Percentiles rank a stretch among this genome's conserved stretches.
Conservation (phyloP, 1,139 yeast species). For the Saccharomyces hybrid region DNA sequence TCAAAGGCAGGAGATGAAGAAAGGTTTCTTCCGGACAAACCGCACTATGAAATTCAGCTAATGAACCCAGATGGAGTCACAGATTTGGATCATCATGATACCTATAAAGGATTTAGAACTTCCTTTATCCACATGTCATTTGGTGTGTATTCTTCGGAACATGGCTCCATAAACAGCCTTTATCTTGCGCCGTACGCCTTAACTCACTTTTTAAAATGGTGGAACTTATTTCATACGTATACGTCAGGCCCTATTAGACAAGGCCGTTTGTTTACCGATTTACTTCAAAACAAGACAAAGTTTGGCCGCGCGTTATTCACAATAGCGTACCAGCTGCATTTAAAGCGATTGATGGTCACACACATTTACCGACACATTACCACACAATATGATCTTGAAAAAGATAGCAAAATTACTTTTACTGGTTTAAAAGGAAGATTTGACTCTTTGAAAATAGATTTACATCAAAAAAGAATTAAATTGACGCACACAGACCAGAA, state of each 20-base stretch:
- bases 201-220: constrained; percentile 69
- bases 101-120: constrained; percentile 67
- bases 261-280: constrained; percentile 53
- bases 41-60: constrained; percentile 61
- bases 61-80: constrained; percentile 50
- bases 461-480: constrained; percentile 72
- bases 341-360: constrained; percentile 63
- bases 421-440: constrained; percentile 73
- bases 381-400: constrained; percentile 36
- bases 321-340: constrained; percentile 62
- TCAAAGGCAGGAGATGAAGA: constrained; percentile 25
- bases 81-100: constrained; percentile 45
- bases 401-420: constrained; percentile 44
- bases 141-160: constrained; percentile 45
- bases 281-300: constrained; percentile 37
- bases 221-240: constrained; percentile 61
- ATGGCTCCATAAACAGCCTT: constrained; percentile 48
- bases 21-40: constrained; percentile 38
- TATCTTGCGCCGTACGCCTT: constrained; percentile 67
- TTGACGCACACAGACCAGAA: constrained; percentile 47
- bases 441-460: constrained; percentile 56
- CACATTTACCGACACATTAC: constrained; percentile 59
- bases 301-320: constrained; percentile 72
- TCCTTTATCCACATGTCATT: constrained; percentile 70
- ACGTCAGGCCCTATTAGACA: constrained; percentile 67